Conservation (phyloP, 2,329 filamentous ascomycete genomes). For the Fusarium sublunatum region DNA sequence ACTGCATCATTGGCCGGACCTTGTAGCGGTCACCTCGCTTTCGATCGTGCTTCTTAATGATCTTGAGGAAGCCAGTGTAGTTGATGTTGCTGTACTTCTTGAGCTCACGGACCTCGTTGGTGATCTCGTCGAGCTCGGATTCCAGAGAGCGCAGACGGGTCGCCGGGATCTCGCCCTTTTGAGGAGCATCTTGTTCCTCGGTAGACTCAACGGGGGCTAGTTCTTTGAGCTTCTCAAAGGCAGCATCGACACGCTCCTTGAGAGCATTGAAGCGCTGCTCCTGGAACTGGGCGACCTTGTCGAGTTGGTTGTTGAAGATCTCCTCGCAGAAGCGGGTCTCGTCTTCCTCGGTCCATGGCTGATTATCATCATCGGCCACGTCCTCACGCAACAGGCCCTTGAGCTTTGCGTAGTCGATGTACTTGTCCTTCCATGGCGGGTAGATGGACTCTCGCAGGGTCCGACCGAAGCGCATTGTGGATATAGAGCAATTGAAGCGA, state of each 20-base stretch:
- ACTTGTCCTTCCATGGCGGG: constrained; percentile 88
- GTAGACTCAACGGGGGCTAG: constrained; percentile 66
- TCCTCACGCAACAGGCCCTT: constrained; percentile 90
- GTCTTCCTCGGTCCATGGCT: constrained; percentile 89
- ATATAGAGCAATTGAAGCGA: constrained; percentile 9
- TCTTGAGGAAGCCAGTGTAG: constrained; percentile 97
- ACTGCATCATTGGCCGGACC: constrained; percentile 90
- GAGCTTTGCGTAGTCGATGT: constrained; percentile 95
- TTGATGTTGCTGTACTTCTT: constrained; percentile 97
- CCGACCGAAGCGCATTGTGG: constrained; percentile 88
- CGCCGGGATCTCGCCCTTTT: constrained; percentile 62
- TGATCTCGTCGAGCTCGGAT: constrained; percentile 85
- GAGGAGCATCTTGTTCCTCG: constrained; percentile 62
- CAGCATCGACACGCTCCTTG: constrained; percentile 64
- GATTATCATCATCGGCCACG: constrained; percentile 66
- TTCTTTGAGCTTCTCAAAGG: constrained; percentile 80
- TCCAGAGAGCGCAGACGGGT: constrained; percentile 76
- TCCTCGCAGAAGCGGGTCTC: constrained; percentile 95
- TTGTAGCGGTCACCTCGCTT: constrained; percentile 88
- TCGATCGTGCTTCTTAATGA: constrained; percentile 98
- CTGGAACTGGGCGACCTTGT: constrained; percentile 94
- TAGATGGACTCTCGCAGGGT: constrained; percentile 85
- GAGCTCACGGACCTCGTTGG: constrained; percentile 89
- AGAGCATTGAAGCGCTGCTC: constrained; percentile 74
- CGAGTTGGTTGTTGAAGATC: constrained; percentile 91